Percentiles rank a stretch among this genome's conserved stretches.
Evolutionary conservation across 768 basidiomycete genomes (phyloP).

Genomic region (Suillus cothurnatus): DNA sequence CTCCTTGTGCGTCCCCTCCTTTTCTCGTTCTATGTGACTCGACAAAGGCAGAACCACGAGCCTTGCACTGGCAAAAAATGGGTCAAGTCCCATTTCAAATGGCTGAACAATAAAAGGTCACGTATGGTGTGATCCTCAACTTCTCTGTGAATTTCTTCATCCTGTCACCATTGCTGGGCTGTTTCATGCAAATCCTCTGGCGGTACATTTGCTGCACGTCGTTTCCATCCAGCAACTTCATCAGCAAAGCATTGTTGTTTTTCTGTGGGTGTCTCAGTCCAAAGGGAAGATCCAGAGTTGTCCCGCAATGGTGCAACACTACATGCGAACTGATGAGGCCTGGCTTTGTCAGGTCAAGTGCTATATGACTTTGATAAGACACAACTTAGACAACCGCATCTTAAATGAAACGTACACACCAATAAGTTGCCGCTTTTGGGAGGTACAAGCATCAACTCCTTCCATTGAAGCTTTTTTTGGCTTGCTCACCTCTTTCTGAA

Average conservation of each 20-base stretch:
- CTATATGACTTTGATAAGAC: conserved; percentile 38
- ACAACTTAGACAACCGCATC: not conserved
- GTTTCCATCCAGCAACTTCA: conserved; percentile 90
- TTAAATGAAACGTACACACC: conserved; percentile 54
- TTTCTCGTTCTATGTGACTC: conserved; percentile 47
- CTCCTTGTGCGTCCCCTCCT: conserved; percentile 41
- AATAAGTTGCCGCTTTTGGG: conserved; percentile 82
- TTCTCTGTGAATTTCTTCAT: conserved; percentile 67
- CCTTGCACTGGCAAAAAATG: conserved; percentile 38
- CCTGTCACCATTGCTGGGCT: conserved; percentile 59
- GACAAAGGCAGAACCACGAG: conserved; percentile 58
- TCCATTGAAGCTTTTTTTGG: conserved; percentile 80
- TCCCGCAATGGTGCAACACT: conserved; percentile 42
- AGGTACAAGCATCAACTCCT: conserved; percentile 98
- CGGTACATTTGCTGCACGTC: conserved; percentile 61
- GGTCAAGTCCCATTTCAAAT: not conserved
- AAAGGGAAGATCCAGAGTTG: conserved; percentile 64
- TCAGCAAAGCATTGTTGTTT: conserved; percentile 90
- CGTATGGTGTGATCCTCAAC: conserved; percentile 82
- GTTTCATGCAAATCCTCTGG: conserved; percentile 39
- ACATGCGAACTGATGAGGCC: conserved; percentile 78
- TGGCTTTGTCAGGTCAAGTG: conserved; percentile 84
- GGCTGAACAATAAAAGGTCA: conserved; percentile 13
- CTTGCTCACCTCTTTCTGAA: conserved; percentile 76
- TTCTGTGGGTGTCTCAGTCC: conserved; percentile 98